phyloP scores from a whole-genome alignment of 345 rosid genomes.

The Eucalyptus albens region DNA sequence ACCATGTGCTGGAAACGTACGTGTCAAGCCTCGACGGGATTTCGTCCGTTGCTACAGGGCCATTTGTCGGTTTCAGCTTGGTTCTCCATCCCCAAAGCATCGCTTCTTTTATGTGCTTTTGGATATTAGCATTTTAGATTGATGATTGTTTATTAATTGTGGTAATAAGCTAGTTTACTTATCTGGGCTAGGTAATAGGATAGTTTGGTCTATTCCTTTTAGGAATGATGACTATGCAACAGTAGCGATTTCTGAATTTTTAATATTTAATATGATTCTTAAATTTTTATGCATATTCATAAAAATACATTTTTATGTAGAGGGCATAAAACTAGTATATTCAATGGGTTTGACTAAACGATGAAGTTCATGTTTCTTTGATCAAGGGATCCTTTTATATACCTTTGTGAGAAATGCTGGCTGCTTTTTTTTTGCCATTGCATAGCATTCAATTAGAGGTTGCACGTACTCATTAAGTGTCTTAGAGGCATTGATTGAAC shows the following conservation, averaged over 20 bases:
- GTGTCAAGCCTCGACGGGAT: background rate
- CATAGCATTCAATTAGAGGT: background rate
- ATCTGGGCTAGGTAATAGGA: background rate
- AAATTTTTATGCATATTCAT: no score
- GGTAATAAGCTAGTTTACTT: background rate
- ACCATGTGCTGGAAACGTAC: background rate
- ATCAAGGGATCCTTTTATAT: background rate
- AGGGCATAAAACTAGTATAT: background rate
- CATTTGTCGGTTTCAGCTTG: background rate
- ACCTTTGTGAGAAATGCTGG: background rate
- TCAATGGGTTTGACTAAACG: background rate
- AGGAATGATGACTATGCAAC: no score
- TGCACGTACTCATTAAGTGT: background rate
- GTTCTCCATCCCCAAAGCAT: background rate
- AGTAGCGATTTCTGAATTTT: no score
- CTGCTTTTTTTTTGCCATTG: background rate
- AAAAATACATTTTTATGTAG: background rate
- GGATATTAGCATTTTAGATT: background rate
- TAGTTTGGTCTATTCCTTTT: background rate
- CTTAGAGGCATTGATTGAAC: background rate
- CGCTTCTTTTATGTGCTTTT: background rate
- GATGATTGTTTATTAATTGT: background rate
- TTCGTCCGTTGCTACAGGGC: background rate
- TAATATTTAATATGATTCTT: no score
- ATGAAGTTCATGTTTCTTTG: background rate